A percentile compares a stretch with the other conserved stretches of the same genome.
Conservation (phyloP, 257 asterid species). For the Nicotiana attenuata region DNA sequence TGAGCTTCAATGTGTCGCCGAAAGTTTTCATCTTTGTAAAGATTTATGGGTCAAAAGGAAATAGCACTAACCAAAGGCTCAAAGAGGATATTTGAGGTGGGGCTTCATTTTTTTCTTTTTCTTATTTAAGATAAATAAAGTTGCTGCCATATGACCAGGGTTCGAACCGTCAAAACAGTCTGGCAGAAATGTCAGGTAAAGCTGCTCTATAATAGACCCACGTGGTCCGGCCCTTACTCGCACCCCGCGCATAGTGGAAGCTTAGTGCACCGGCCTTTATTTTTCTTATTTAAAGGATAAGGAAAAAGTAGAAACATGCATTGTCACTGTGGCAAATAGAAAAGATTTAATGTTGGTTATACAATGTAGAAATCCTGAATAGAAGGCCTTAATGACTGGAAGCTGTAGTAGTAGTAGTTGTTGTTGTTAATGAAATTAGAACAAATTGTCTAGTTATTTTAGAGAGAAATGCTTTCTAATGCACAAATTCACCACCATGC, state of each 20-base stretch:
- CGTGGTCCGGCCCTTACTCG: too few relatives aligned
- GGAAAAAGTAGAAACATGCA: neutral
- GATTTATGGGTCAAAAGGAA: neutral
- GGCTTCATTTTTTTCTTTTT: neutral
- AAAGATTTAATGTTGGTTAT: neutral
- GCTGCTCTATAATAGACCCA: too few relatives aligned
- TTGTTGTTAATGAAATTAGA: neutral
- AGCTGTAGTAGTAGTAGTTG: neutral
- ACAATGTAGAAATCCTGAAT: neutral
- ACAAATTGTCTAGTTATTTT: neutral
- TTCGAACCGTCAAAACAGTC: too few relatives aligned
- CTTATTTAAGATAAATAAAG: neutral
- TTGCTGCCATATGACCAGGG: too few relatives aligned
- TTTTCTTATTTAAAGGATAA: neutral
- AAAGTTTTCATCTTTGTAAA: neutral
- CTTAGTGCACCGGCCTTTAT: too few relatives aligned
- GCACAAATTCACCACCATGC: constrained; percentile 1
- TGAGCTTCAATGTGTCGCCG: neutral
- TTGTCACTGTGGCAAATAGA: neutral
- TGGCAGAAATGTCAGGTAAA: too few relatives aligned
- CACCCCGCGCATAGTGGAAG: too few relatives aligned
- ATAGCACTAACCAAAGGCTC: neutral
- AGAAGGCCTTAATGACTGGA: neutral
- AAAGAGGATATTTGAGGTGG: neutral
- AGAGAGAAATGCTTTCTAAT: neutral